Percentiles rank a stretch among this genome's conserved stretches.
Evolutionary conservation across 225 moss, liverwort and hornwort species (phyloP).

Genomic region (Antitrichia curtipendula): DNA sequence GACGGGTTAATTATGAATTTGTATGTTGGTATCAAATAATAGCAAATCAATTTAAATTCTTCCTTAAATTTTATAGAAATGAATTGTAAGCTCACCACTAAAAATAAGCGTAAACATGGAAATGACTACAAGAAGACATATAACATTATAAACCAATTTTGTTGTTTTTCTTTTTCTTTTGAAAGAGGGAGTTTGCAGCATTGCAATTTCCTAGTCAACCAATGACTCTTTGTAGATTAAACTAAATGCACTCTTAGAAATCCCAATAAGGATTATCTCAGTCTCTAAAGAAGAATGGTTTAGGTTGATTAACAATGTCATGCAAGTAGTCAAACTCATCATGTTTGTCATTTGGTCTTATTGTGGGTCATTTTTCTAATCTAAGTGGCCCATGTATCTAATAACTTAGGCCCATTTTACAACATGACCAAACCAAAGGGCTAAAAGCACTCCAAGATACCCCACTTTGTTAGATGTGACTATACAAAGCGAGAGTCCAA

Average conservation of each 20-base stretch:
- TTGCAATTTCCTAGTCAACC: rapidly evolving
- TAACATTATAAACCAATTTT: not conserved
- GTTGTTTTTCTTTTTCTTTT: rapidly evolving
- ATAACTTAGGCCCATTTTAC: too few species aligned
- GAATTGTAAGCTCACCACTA: not conserved
- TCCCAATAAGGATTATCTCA: too few species aligned
- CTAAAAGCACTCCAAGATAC: too few species aligned
- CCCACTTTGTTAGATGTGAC: too few species aligned
- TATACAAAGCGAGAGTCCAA: too few species aligned
- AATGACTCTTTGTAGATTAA: not conserved
- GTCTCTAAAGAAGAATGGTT: too few species aligned
- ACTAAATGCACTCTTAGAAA: rapidly evolving
- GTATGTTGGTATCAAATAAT: not conserved
- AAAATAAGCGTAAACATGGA: rapidly evolving
- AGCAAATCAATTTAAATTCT: not conserved
- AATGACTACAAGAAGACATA: not conserved
- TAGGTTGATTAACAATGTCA: not conserved
- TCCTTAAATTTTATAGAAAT: not conserved
- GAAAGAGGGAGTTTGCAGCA: rapidly evolving
- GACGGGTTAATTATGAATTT: not conserved
- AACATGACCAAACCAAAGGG: too few species aligned
- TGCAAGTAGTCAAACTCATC: rapidly evolving
- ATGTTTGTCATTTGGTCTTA: not conserved
- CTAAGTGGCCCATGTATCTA: rapidly evolving
- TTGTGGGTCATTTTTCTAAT: rapidly evolving